Evolutionary conservation across 148 eudicot species (phyloP).

Genomic region (Rhododendron molle): DNA sequence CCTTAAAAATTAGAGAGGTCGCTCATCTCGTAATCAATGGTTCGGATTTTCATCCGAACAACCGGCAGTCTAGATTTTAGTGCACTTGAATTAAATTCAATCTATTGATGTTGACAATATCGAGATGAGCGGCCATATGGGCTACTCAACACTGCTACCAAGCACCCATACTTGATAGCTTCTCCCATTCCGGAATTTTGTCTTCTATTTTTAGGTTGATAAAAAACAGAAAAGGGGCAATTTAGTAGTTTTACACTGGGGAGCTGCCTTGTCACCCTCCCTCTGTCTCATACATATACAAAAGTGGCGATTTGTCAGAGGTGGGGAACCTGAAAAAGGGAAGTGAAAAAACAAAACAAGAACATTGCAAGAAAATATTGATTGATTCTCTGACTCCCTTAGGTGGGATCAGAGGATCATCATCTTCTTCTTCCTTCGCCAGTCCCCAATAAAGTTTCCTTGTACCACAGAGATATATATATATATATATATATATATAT

Average conservation of each 20-base stretch:
- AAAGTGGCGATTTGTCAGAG: neutral
- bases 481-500: neutral
- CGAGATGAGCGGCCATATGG: too few species aligned
- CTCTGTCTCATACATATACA: neutral
- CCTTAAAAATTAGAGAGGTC: too few species aligned
- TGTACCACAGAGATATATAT: neutral
- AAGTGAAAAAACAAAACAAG: neutral
- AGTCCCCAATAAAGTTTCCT: neutral
- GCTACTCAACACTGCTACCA: too few species aligned
- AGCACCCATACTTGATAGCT: too few species aligned
- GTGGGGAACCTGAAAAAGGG: neutral
- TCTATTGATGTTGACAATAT: too few species aligned
- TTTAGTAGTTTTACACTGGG: neutral
- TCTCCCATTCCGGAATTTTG: neutral
- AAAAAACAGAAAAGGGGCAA: slow-evolving; percentile 9
- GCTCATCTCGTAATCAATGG: too few species aligned
- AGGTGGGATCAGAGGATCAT: slow-evolving; percentile 46
- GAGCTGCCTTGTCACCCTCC: neutral
- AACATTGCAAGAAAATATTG: slow-evolving; percentile 2
- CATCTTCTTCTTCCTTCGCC: slow-evolving; percentile 15
- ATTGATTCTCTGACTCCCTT: slow-evolving; percentile 42
- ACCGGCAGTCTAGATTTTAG: too few species aligned
- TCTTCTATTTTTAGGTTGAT: neutral
- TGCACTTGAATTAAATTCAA: too few species aligned
- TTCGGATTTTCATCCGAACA: too few species aligned